Percentiles rank a stretch among this genome's conserved stretches.
These are phyloP conservation scores for Phytophthora boehmeriae DNA, from an alignment of 352 stramenopile genomes.

Conservation along the genomic window DNA sequence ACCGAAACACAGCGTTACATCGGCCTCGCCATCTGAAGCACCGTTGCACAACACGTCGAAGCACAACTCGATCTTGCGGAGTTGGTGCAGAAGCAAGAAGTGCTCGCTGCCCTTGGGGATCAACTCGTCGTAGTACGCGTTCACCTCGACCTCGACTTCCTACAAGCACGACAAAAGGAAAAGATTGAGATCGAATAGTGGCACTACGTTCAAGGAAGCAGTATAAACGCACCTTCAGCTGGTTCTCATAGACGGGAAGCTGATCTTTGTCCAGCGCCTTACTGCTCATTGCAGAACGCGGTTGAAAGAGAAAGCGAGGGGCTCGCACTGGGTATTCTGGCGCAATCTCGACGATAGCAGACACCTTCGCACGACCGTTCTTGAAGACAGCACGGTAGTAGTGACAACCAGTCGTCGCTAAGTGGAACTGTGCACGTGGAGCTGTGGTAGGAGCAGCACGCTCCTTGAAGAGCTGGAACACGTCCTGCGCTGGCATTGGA, in stretches of 20 bases:
- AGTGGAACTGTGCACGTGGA: constrained; percentile 27
- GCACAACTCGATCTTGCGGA: constrained; percentile 73
- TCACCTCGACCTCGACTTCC: constrained; percentile 83
- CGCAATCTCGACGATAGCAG: constrained; percentile 61
- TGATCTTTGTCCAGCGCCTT: constrained; percentile 41
- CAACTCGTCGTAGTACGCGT: constrained; percentile 72
- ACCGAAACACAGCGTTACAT: constrained; percentile 55
- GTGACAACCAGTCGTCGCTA: constrained; percentile 40
- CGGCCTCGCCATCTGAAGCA: constrained; percentile 29
- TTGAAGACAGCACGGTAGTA: constrained; percentile 64
- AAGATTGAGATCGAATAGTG: constrained; percentile 8
- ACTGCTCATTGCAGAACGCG: constrained; percentile 30
- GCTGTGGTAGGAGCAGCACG: constrained; percentile 16
- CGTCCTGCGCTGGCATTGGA: constrained; percentile 29
- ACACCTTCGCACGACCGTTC: constrained; percentile 46
- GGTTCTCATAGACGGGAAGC: constrained; percentile 51
- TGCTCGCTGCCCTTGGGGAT: constrained; percentile 41
- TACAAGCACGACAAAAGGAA: constrained; percentile 19
- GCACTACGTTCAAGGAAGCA: background rate
- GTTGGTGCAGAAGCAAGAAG: constrained; percentile 73
- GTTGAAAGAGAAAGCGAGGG: constrained; percentile 68
- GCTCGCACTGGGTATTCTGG: constrained; percentile 71
- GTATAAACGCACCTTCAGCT: constrained; percentile 58
- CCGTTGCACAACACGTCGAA: constrained; percentile 59
- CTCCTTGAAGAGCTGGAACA: constrained; percentile 54